These are phyloP conservation scores for Leccinellum luteum DNA, from an alignment of 768 basidiomycete species.

Conservation along the genomic window DNA sequence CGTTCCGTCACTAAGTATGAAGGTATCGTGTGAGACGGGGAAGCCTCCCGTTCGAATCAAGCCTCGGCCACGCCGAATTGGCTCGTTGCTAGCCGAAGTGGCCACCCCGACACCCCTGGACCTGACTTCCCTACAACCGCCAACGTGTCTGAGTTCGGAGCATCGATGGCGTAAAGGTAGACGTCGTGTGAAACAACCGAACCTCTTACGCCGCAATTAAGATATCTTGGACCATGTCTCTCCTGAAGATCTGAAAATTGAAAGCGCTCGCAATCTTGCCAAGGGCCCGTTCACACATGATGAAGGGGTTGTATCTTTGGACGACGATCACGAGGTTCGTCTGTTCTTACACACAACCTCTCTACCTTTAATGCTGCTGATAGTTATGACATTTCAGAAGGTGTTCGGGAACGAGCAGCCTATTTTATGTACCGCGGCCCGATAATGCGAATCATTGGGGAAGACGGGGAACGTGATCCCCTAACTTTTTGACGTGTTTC, in stretches of 20 bases:
- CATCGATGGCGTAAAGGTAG: not conserved
- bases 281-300: not conserved
- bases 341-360: not conserved
- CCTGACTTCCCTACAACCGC: not conserved
- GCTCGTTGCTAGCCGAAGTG: not conserved
- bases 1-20: not conserved
- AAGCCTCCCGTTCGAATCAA: not conserved
- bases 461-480: not conserved
- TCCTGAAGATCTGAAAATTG: not conserved
- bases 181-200: not conserved
- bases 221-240: not conserved
- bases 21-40: not conserved
- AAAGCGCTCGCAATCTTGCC: not conserved
- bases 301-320: not conserved
- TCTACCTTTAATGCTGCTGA: not conserved
- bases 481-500: not conserved
- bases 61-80: conserved; percentile 18
- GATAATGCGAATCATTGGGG: not conserved
- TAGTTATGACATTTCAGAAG: not conserved
- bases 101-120: not conserved
- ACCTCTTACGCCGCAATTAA: not conserved
- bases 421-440: too few relatives aligned
- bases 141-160: not conserved
- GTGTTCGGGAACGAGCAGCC: not conserved
- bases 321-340: not conserved